phyloP scores from a whole-genome alignment of 1,284 basidiomycete genomes.

The Pseudomicrostroma phylloplanum region DNA sequence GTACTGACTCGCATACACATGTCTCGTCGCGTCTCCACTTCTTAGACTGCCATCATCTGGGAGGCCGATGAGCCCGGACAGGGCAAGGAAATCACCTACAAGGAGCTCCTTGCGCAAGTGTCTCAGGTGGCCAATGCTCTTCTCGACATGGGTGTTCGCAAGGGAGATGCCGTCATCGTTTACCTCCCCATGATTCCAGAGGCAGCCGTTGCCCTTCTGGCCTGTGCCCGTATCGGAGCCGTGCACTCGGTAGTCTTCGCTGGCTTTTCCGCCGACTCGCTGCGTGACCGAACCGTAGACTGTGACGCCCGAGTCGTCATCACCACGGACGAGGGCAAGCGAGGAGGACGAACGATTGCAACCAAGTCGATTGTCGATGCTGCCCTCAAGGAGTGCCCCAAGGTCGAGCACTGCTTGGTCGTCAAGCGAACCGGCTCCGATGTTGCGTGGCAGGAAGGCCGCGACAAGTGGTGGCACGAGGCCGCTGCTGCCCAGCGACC shows the following conservation, averaged over 20 bases:
- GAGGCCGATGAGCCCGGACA: constrained; percentile 91
- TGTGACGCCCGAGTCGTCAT: constrained; percentile 84
- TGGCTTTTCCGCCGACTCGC: constrained; percentile 92
- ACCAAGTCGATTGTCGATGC: constrained; percentile 91
- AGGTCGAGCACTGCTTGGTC: constrained; percentile 85
- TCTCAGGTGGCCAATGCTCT: constrained; percentile 86
- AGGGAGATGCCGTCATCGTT: constrained; percentile 71
- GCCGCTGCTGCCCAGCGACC: constrained; percentile 74
- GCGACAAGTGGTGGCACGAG: constrained; percentile 97
- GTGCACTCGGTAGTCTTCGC: constrained; percentile 98
- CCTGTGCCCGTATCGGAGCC: constrained; percentile 93
- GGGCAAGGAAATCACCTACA: constrained; percentile 69
- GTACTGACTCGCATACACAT: constrained; percentile 9
- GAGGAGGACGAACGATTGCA: constrained; percentile 90
- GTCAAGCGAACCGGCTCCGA: constrained; percentile 77
- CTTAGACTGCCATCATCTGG: constrained; percentile 85
- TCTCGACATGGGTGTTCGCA: constrained; percentile 81
- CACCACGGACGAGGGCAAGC: constrained; percentile 88
- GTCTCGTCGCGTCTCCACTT: not conserved
- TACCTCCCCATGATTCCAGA: constrained; percentile 61
- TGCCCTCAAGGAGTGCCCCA: constrained; percentile 76
- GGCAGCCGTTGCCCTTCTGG: constrained; percentile 88
- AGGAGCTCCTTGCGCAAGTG: constrained; percentile 72
- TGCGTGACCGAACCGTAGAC: constrained; percentile 86
- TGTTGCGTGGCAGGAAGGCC: constrained; percentile 73